A percentile compares a stretch with the other conserved stretches of the same genome.
Conservation (phyloP, 176 grass and related monocot species). For the Avena sativa region DNA sequence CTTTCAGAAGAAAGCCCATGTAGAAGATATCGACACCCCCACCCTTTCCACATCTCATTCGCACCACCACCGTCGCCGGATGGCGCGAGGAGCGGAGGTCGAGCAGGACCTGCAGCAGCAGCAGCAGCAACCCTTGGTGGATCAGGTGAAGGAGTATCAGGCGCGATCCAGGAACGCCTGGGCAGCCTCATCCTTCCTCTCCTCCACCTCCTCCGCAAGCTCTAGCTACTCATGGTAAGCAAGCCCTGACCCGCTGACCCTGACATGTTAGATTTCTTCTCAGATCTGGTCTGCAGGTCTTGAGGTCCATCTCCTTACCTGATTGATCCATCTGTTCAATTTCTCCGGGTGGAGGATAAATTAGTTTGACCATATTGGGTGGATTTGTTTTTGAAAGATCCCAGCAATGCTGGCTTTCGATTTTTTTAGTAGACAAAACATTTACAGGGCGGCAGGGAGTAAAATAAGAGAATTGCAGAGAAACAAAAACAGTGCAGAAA, state of each 20-base stretch:
- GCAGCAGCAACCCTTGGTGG: not conserved
- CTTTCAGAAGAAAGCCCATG: not conserved
- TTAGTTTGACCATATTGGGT: not conserved
- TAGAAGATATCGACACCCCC: not conserved
- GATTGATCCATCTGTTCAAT: not conserved
- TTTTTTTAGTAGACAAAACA: too few relatives aligned
- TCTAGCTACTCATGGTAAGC: not conserved
- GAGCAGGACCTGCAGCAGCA: constrained; percentile 6
- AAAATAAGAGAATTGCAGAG: too few relatives aligned
- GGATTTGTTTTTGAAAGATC: too few relatives aligned
- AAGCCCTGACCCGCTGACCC: not conserved
- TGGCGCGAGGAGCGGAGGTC: not conserved
- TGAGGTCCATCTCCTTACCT: not conserved
- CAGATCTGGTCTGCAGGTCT: not conserved
- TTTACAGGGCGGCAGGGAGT: too few relatives aligned
- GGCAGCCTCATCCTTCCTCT: constrained; percentile 15
- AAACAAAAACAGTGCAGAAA: too few relatives aligned
- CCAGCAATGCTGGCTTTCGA: too few relatives aligned
- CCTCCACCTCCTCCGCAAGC: not conserved
- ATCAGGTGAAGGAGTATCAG: constrained; percentile 8
- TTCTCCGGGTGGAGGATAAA: not conserved
- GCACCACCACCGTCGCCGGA: not conserved
- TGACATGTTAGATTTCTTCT: not conserved
- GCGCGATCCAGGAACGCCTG: constrained; percentile 20
- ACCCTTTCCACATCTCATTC: not conserved